phyloP scores from a whole-genome alignment of 2,329 filamentous ascomycete genomes.

The Penicillium sp. region DNA sequence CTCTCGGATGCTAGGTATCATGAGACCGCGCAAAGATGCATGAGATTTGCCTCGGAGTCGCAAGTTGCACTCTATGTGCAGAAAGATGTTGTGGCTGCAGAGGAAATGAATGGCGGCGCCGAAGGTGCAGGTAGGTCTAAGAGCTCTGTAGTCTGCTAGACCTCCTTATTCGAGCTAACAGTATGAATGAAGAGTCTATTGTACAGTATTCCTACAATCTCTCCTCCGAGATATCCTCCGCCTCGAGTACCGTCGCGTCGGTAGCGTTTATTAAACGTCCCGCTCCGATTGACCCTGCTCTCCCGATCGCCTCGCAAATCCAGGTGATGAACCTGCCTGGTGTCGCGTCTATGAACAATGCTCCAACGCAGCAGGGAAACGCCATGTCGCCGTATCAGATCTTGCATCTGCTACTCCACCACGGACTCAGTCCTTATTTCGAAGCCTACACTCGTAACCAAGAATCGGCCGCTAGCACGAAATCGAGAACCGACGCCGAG shows the following conservation, averaged over 20 bases:
- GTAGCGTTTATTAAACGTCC: slow-evolving; percentile 90
- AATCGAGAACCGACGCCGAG: slow-evolving; percentile 80
- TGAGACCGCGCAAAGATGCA: slow-evolving; percentile 85
- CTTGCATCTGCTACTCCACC: slow-evolving; percentile 87
- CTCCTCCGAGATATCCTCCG: slow-evolving; percentile 74
- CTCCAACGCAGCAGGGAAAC: slow-evolving; percentile 70
- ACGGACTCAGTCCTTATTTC: slow-evolving; percentile 92
- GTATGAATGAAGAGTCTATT: slow-evolving; percentile 29
- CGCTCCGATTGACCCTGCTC: slow-evolving; percentile 78
- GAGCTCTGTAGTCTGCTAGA: not conserved
- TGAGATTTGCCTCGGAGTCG: slow-evolving; percentile 84
- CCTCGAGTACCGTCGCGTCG: slow-evolving; percentile 78
- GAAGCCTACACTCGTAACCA: slow-evolving; percentile 91
- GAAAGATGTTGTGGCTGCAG: slow-evolving; percentile 67
- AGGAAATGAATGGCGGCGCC: slow-evolving; percentile 49
- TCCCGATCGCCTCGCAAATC: slow-evolving; percentile 84
- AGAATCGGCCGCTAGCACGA: slow-evolving; percentile 65
- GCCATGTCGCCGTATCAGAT: slow-evolving; percentile 86
- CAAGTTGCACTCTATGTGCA: slow-evolving; percentile 89
- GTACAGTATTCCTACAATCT: slow-evolving; percentile 73
- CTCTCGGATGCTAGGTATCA: slow-evolving; percentile 71
- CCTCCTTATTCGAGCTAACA: slow-evolving; percentile 11
- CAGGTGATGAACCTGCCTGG: slow-evolving; percentile 92
- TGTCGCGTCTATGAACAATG: slow-evolving; percentile 69
- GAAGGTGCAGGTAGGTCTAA: slow-evolving; percentile 46